Conservation (phyloP, 495 filamentous ascomycete species). For the Daldinia caldariorum region DNA sequence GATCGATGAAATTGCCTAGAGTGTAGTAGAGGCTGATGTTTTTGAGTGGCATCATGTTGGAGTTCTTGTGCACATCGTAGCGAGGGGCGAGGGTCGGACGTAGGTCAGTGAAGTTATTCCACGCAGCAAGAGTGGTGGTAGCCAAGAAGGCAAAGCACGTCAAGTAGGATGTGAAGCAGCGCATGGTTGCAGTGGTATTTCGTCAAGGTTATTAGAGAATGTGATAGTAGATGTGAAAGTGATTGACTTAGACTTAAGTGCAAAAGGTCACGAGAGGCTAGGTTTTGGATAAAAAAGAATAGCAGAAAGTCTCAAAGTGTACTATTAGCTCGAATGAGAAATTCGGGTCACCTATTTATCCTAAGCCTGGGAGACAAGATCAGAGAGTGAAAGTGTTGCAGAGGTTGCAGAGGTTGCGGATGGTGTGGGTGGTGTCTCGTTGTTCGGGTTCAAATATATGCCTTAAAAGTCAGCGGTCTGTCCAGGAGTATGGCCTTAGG, state of each 20-base stretch:
- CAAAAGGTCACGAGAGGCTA: neutral
- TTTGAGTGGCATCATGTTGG: constrained; percentile 36
- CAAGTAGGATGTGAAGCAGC: constrained; percentile 5
- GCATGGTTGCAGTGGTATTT: constrained; percentile 15
- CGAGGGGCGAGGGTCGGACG: constrained; percentile 36
- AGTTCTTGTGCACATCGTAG: constrained; percentile 35
- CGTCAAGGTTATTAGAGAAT: constrained; percentile 5
- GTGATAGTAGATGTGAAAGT: neutral
- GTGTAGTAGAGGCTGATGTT: constrained; percentile 44
- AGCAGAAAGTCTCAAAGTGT: neutral
- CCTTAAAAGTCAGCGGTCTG: neutral
- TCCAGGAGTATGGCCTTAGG: neutral
- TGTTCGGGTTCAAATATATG: neutral
- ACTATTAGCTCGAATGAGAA: neutral
- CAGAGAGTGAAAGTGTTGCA: neutral
- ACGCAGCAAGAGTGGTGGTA: constrained; percentile 7
- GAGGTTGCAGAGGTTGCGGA: neutral
- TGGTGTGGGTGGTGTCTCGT: neutral
- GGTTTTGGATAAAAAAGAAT: neutral
- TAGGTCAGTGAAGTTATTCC: constrained; percentile 38
- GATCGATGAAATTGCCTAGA: constrained; percentile 24
- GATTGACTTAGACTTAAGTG: neutral
- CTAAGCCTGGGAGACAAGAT: neutral
- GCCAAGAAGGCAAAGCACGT: constrained; percentile 13
- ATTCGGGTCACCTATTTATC: neutral